Evolutionary conservation across 2,329 filamentous ascomycete genomes (phyloP), one percentile per base, ranked within the genome.

Genomic region (Nemania abortiva): DNA sequence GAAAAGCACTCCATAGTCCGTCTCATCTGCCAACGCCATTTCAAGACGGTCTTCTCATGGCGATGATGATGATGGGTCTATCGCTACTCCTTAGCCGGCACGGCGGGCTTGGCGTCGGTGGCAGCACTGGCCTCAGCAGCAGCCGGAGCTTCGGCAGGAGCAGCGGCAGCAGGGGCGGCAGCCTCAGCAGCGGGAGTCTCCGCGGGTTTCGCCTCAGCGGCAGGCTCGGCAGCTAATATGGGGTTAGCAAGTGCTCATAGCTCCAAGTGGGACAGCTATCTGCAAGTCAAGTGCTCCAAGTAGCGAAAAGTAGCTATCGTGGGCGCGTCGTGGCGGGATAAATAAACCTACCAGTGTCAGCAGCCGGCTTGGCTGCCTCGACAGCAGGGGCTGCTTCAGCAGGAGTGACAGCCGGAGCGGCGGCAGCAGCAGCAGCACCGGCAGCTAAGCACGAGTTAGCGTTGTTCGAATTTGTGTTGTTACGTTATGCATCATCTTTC

Each of bases 271-370:
- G 49, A 37, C 37, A 29, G 37, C 18, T 18, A n/a, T 59, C 22
- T 31, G 15, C 27, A 31, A 37, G 37, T 31, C 20, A 37, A 66
- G 49, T 47, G 24, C 24, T 37, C 20, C 13, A 65, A 47, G 20
- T 39, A 53, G 22, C 42, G 42, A 67, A 53, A 61, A 13, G 10
- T n/a, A 37, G 52, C 31, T 64, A 37, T 55, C 27, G 59, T 31
- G 54, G n/a, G 42, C 24, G 45, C 11, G 13, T 50, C 52, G 31
- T 50, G 59, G 67, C 9, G 60, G 62, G 47, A 64, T 72, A 37
- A 58, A 37, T 37, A 15, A 24, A 74, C 77, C 76, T 74, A 81
- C 76, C 72, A 71, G 75, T 72, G n/a, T 71, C 73, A 56, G 69
- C 42, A 42, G 74, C 74, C 22, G 78, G 78, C 22, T 65, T 39